These are phyloP conservation scores for Garcia nutans DNA, from an alignment of 345 rosid genomes.

Conservation along the genomic window DNA sequence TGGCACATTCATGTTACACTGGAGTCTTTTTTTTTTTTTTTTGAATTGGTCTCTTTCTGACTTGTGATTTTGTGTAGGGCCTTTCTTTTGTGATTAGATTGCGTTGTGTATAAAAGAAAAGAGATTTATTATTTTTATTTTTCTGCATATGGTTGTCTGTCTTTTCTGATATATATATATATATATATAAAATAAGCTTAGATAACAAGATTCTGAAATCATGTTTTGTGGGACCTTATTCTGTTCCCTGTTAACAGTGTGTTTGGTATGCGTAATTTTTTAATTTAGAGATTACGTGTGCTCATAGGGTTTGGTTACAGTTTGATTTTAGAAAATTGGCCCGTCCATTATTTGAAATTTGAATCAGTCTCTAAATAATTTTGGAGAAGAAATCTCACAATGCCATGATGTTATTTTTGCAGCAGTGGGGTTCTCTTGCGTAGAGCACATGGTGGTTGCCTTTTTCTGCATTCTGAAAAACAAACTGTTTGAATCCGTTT, in stretches of 20 bases:
- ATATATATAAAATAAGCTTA: background rate
- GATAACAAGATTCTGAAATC: slow-evolving; percentile 16
- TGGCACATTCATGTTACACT: background rate
- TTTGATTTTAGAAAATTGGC: background rate
- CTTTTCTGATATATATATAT: too few species aligned
- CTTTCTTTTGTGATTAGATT: slow-evolving; percentile 8
- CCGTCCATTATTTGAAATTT: background rate
- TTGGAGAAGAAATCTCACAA: too few species aligned
- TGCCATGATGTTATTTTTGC: background rate
- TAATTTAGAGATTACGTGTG: background rate
- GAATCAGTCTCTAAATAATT: background rate
- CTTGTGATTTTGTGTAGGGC: slow-evolving; percentile 34
- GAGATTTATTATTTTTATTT: background rate
- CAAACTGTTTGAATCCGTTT: too few species aligned
- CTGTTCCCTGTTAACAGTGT: background rate
- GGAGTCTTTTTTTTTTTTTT: background rate
- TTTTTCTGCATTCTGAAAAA: too few species aligned
- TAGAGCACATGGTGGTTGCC: background rate
- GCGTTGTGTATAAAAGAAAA: slow-evolving; percentile 1
- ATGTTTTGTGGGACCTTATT: slow-evolving; percentile 23
- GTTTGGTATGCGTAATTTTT: background rate
- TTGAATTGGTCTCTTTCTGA: background rate
- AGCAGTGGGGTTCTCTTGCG: background rate
- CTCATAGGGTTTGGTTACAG: too few species aligned
- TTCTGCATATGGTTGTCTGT: background rate